Evolutionary conservation across 768 basidiomycete genomes (phyloP), one percentile per base, ranked within the genome.

Genomic region (Boletus rex-veris): DNA sequence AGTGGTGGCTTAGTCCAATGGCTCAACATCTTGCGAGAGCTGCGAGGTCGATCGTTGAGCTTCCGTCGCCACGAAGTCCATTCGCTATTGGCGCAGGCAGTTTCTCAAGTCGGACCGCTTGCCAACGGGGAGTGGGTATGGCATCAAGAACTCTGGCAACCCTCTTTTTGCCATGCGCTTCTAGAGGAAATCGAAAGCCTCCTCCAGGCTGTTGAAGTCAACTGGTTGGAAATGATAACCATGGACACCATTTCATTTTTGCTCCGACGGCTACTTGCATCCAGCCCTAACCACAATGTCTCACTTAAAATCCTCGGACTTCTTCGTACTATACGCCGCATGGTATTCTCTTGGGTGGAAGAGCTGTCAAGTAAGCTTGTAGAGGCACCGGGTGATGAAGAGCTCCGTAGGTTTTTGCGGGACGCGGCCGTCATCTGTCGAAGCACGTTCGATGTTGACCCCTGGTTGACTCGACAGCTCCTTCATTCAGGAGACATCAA

Each of bases 11-110:
- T 53, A 3, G 56, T 83, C 0, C 80, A 82, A 45, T 81, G 80
- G 80, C 62, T 74, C 37, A 82, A 81, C 53, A 74, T 83, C 37
- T 52, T 72, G 11, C 72, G 75, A n/a, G 78, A 78, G 55, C 57
- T 83, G 16, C 68, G 70, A 7, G 68, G 69, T 7, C 66, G 71
- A 19, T 58, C 60, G 0, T 56, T 83, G 49, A 72, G 68, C 9
- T 75, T 83, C 51, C 64, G 68, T 21, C 52, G 58, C 8, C 65
- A 68, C 0, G 75, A 74, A 15, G 75, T 83, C 0, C 71, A 79
- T 53, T 50, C 68, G 0, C 66, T 83, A 0, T 21, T 83, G 2
- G 65, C 61, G 9, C 82, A 81, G 50, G 70, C 79, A 18, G 70
- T 67, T 2, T 74, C 71, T 54, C 78, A 83, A 53, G 64, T 75